phyloP scores from a whole-genome alignment of 164 flowering plant species.

The Sextonia rubra region DNA sequence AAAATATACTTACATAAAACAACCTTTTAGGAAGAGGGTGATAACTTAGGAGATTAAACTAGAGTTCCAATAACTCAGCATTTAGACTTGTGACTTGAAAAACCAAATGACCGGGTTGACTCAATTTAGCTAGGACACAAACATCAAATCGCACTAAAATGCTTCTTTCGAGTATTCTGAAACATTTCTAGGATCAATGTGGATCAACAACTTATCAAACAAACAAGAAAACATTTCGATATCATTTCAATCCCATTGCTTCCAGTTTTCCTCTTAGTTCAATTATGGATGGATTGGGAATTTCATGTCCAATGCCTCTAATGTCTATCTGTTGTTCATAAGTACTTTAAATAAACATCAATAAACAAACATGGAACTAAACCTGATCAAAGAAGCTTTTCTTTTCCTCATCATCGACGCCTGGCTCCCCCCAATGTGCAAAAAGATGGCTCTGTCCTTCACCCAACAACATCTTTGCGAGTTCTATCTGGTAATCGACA shows the following conservation, averaged over 20 bases:
- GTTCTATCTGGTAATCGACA: slow-evolving; percentile 39
- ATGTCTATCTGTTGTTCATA: neutral
- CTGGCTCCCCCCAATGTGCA: slow-evolving; percentile 73
- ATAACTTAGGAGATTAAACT: neutral
- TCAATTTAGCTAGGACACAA: neutral
- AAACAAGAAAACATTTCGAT: neutral
- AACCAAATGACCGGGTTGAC: neutral
- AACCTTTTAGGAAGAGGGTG: neutral
- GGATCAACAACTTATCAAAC: neutral
- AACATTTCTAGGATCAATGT: neutral
- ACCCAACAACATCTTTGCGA: slow-evolving; percentile 68
- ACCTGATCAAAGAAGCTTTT: slow-evolving; percentile 76
- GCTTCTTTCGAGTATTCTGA: neutral
- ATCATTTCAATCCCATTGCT: neutral
- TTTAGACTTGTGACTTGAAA: slow-evolving; percentile 1
- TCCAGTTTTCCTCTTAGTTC: neutral
- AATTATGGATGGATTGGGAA: neutral
- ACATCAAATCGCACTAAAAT: no score
- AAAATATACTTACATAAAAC: neutral
- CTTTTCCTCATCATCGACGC: slow-evolving; percentile 69
- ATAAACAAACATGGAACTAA: neutral
- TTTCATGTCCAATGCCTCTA: neutral
- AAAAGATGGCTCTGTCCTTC: slow-evolving; percentile 80
- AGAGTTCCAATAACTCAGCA: neutral
- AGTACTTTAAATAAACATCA: neutral